These are phyloP conservation scores for Vitis amurensis DNA, from an alignment of 164 flowering plant species.

Conservation along the genomic window DNA sequence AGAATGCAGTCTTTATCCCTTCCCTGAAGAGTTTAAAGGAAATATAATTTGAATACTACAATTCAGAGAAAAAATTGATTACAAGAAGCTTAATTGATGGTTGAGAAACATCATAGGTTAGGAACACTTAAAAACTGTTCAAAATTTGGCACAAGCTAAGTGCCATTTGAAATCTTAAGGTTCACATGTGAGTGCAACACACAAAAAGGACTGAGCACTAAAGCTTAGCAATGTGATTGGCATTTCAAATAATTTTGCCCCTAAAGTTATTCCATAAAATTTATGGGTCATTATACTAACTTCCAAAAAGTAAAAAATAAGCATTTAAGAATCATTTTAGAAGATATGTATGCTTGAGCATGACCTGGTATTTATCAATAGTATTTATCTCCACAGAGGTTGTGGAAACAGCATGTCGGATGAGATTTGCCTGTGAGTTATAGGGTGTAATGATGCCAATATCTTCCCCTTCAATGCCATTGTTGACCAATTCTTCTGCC, in stretches of 20 bases:
- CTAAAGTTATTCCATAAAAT: not conserved
- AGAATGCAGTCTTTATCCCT: slow-evolving; percentile 96
- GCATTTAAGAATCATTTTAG: not conserved
- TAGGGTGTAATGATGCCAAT: slow-evolving; percentile 97
- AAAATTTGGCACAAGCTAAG: not conserved
- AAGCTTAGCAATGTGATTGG: not conserved
- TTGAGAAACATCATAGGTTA: no score
- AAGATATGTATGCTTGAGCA: slow-evolving; percentile 1
- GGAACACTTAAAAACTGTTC: not conserved
- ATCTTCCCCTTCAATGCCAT: slow-evolving; percentile 59
- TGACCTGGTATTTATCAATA: slow-evolving; percentile 97
- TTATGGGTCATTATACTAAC: not conserved
- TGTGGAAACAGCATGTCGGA: slow-evolving; percentile 39
- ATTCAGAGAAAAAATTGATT: not conserved
- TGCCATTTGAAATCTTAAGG: not conserved
- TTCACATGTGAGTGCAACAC: no score
- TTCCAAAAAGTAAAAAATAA: not conserved
- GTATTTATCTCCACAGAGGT: slow-evolving; percentile 89
- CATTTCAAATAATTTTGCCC: not conserved
- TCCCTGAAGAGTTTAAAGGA: slow-evolving; percentile 51
- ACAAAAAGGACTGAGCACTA: not conserved
- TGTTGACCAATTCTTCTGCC: slow-evolving; percentile 41
- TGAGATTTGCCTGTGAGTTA: slow-evolving; percentile 78
- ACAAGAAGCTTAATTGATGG: no score
- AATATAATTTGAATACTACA: not conserved